Conservation (phyloP, 2,329 filamentous ascomycete genomes). For the Trichoderma hamatum region DNA sequence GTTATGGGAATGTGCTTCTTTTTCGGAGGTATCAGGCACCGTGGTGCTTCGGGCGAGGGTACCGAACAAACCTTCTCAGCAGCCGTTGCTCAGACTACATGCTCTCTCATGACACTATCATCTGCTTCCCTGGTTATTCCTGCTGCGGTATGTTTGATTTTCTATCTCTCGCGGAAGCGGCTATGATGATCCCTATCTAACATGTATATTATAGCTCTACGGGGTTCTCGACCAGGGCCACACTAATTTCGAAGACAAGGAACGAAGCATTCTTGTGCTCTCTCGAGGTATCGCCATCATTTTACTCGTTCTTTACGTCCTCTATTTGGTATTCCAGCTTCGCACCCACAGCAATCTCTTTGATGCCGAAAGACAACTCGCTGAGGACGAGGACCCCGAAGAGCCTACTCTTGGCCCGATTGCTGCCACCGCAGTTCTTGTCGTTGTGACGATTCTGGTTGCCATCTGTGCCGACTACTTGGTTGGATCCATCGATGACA, state of each 20-base stretch:
- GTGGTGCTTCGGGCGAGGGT: slow-evolving; percentile 57
- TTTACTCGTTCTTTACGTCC: slow-evolving; percentile 71
- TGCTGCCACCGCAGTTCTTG: slow-evolving; percentile 67
- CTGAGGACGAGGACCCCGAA: slow-evolving; percentile 48
- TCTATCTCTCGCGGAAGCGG: not conserved
- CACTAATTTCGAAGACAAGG: slow-evolving; percentile 43
- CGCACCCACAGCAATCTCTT: slow-evolving; percentile 75
- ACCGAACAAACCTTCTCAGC: slow-evolving; percentile 73
- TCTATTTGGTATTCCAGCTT: slow-evolving; percentile 80
- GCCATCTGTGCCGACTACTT: slow-evolving; percentile 76
- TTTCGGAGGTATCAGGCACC: slow-evolving; percentile 69
- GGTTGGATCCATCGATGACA: slow-evolving; percentile 73
- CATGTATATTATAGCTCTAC: slow-evolving; percentile 56
- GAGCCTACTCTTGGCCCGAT: slow-evolving; percentile 62
- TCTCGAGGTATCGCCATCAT: slow-evolving; percentile 78
- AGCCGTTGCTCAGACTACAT: slow-evolving; percentile 76
- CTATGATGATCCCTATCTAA: slow-evolving; percentile 29
- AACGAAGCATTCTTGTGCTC: slow-evolving; percentile 66
- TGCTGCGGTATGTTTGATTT: slow-evolving; percentile 57
- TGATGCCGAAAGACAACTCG: slow-evolving; percentile 53
- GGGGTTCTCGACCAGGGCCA: slow-evolving; percentile 58
- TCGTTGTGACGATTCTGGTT: slow-evolving; percentile 70
- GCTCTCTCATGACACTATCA: slow-evolving; percentile 74
- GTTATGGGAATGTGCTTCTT: slow-evolving; percentile 83
- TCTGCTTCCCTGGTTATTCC: slow-evolving; percentile 80